Base-by-base conservation (phyloP, 2,329 filamentous ascomycete genomes). In the Sarocladium kiliense region DNA sequence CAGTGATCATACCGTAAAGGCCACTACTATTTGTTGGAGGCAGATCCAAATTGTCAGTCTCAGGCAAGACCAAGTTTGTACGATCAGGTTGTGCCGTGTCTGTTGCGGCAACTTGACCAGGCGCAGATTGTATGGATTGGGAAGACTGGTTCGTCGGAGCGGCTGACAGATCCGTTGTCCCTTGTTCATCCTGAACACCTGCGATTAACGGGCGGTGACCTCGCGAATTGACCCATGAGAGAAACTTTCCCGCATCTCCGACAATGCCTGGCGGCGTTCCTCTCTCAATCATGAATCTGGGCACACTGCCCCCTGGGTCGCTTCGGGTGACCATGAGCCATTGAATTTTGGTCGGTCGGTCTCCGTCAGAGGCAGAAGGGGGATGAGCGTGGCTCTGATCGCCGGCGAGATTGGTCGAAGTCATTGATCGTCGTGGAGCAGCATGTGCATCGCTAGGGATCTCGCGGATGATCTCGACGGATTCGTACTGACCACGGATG, bases 271-370 rank as follows among this genome's bases (percentile, higher is more conserved):
- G 84, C 0, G 91, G 91, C 0, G 91, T 96, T 27, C 88, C 89
- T 66, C 89, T 85, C 64, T 96, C 91, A n/a, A 96, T 89, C 79
- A 96, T 86, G 71, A 94, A 96, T 14, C 89, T 81, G 1, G 91
- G 91, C 18, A 96, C 91, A 57, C 85, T 93, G 54, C 91, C 91
- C 11, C 91, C 91, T 2, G 91, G 91, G 63, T 96, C 91, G 67
- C 88, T 93, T 50, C 91, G 80, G 1, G 91, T 96, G 18, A 96
- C 84, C 91, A 96, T 96, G 58, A 94, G 81, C 91, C 91, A 96
- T 68, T 96, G 91, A 1, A 96, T 67, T 25, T 75, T 70, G 26
- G 70, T 74, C n/a, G 73, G 66, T 1, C 61, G 66, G 10, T 70
- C 65, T 18, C 37, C 27, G 12, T 64, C 63, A 2, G 53, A 26